phyloP scores from a whole-genome alignment of 371 early-diverging fungal species.

The Mucor velutinosus region DNA sequence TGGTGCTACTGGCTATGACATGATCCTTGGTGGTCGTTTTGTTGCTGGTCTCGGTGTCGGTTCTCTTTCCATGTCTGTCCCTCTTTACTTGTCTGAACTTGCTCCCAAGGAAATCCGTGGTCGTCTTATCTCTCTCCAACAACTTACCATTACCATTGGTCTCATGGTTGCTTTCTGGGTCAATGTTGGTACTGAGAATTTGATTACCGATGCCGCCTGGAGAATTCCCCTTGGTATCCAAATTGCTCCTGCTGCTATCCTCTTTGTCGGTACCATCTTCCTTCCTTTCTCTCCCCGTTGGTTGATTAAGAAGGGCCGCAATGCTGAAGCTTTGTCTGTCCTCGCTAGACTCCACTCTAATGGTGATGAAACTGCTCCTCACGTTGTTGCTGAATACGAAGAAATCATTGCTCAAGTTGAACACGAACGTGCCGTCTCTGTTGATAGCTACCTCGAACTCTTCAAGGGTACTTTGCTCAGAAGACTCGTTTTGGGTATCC shows the following conservation, averaged over 20 bases:
- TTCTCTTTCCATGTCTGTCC: conserved; percentile 65
- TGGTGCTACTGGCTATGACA: conserved; percentile 47
- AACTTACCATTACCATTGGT: conserved; percentile 51
- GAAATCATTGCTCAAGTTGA: conserved; percentile 73
- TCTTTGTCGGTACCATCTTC: conserved; percentile 51
- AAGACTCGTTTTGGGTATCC: conserved; percentile 69
- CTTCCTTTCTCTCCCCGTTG: conserved; percentile 67
- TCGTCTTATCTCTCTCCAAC: conserved; percentile 51
- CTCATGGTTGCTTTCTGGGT: conserved; percentile 56
- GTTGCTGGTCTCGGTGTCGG: conserved; percentile 83
- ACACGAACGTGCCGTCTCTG: conserved; percentile 68
- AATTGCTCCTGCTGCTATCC: conserved; percentile 48
- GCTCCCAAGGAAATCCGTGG: conserved; percentile 63
- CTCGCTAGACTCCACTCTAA: conserved; percentile 75
- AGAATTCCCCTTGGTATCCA: conserved; percentile 59
- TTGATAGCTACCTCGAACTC: conserved; percentile 73
- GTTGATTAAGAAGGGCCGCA: conserved; percentile 56
- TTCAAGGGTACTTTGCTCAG: conserved; percentile 60
- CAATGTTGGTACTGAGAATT: conserved; percentile 36
- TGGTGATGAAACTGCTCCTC: conserved; percentile 56
- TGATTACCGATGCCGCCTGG: conserved; percentile 36
- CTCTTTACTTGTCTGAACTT: conserved; percentile 58
- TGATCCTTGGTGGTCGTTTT: conserved; percentile 70
- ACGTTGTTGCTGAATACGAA: conserved; percentile 74
- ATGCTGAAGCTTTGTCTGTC: conserved; percentile 77